Percentiles rank a stretch among this genome's conserved stretches.
These are phyloP conservation scores for Aspergillus jensenii DNA, from an alignment of 2,329 filamentous ascomycete species.

Conservation along the genomic window DNA sequence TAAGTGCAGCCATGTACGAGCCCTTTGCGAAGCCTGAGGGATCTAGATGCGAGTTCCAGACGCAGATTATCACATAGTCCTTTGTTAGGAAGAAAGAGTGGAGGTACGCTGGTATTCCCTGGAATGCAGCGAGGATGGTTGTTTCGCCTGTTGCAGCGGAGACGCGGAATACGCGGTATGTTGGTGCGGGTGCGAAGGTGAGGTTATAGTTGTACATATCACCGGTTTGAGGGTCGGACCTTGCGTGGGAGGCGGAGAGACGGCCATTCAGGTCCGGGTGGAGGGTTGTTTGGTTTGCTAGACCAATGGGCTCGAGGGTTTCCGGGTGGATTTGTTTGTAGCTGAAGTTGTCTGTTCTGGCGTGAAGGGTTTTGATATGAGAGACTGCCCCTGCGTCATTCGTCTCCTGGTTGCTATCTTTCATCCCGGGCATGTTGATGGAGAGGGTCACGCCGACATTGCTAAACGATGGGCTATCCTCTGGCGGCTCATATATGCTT, in stretches of 20 bases:
- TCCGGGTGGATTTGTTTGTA: constrained; percentile 63
- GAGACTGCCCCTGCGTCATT: constrained; percentile 18
- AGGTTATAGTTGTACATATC: constrained; percentile 83
- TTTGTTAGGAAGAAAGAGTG: constrained; percentile 76
- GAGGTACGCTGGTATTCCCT: constrained; percentile 65
- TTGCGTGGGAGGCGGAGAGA: constrained; percentile 69
- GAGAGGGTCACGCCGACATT: constrained; percentile 69
- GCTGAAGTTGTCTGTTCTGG: constrained; percentile 56
- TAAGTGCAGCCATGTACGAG: constrained; percentile 63
- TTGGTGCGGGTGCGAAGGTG: constrained; percentile 55
- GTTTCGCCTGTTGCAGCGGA: constrained; percentile 64
- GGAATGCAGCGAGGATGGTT: constrained; percentile 68
- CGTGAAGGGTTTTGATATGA: constrained; percentile 54
- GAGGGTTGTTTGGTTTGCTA: constrained; percentile 59
- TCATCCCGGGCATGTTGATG: constrained; percentile 62
- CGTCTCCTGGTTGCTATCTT: constrained; percentile 22
- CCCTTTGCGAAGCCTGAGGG: constrained; percentile 8
- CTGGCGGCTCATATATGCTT: constrained; percentile 18
- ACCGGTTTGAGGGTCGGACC: constrained; percentile 69
- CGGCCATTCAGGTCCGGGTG: constrained; percentile 69
- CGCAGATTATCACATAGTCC: constrained; percentile 69
- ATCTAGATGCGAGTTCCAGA: constrained; percentile 69
- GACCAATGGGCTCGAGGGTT: constrained; percentile 70
- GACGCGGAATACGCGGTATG: constrained; percentile 69
- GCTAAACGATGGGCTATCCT: constrained; percentile 46